These are phyloP conservation scores for Leishmania martiniquensis DNA, from an alignment of 208 protist genomes.

Conservation along the genomic window DNA sequence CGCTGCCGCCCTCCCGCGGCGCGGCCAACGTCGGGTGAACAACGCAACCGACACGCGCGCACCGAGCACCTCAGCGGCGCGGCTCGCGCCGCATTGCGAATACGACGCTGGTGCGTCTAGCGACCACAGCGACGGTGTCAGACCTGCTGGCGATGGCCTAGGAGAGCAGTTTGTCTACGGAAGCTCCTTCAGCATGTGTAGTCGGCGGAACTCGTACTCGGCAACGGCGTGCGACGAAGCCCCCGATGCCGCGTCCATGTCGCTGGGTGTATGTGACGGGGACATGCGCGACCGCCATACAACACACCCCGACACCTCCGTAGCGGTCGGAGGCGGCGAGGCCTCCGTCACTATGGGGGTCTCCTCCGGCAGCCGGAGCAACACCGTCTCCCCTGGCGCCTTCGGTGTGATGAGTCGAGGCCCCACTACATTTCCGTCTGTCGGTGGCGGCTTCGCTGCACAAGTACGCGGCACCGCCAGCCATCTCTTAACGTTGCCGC, in stretches of 20 bases:
- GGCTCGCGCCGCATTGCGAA: neutral
- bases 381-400: neutral
- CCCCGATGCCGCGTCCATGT: neutral
- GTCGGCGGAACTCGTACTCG: constrained; percentile 5
- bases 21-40: neutral
- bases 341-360: neutral
- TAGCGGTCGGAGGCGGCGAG: neutral
- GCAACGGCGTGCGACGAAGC: constrained; percentile 1
- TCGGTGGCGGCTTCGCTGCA: too few species aligned
- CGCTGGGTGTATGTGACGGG: neutral
- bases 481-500: too few species aligned
- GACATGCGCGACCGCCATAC: neutral
- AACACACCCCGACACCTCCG: neutral
- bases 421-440: neutral
- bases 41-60: constrained; percentile 1
- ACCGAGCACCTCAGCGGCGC: neutral
- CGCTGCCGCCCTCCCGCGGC: neutral
- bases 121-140: neutral
- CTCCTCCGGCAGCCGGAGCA: neutral
- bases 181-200: constrained; percentile 14
- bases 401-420: neutral
- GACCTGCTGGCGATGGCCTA: neutral
- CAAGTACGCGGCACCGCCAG: neutral
- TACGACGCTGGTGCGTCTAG: neutral
- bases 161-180: constrained; percentile 13